phyloP scores from a whole-genome alignment of 805 yeast species.

The Barnettozyma siamensis region DNA sequence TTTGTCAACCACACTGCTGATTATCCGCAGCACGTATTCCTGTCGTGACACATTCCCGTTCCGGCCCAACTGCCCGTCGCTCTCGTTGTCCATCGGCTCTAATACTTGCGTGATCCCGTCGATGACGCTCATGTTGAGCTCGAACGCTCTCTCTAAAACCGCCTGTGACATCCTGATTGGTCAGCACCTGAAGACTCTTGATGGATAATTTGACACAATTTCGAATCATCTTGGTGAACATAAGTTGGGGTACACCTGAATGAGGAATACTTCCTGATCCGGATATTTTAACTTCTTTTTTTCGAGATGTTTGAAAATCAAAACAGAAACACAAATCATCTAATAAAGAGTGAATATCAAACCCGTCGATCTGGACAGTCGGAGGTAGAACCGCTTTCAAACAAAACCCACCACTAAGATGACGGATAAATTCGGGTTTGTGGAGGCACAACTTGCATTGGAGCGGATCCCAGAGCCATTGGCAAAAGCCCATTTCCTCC shows the following conservation, averaged over 20 bases:
- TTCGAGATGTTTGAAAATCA: background rate
- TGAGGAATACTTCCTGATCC: no score
- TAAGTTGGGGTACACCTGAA: no score
- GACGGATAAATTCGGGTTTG: constrained; percentile 1
- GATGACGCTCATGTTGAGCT: background rate
- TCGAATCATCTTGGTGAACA: no score
- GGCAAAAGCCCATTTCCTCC: constrained; percentile 3
- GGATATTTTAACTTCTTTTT: background rate
- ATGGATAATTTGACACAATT: no score
- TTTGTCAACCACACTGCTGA: background rate
- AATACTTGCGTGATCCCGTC: background rate
- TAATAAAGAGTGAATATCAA: no score
- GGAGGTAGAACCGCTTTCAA: background rate
- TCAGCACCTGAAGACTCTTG: no score
- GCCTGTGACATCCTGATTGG: background rate
- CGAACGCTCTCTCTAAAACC: background rate
- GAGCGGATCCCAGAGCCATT: background rate
- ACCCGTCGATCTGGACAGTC: no score
- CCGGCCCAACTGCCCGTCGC: no score
- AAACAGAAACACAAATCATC: no score
- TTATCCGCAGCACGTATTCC: background rate
- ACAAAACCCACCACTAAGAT: background rate
- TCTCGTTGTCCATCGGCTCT: no score
- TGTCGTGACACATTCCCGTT: background rate
- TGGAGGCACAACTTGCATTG: background rate